phyloP scores from a whole-genome alignment of 331 rosid genomes.

The Malus hybrid region DNA sequence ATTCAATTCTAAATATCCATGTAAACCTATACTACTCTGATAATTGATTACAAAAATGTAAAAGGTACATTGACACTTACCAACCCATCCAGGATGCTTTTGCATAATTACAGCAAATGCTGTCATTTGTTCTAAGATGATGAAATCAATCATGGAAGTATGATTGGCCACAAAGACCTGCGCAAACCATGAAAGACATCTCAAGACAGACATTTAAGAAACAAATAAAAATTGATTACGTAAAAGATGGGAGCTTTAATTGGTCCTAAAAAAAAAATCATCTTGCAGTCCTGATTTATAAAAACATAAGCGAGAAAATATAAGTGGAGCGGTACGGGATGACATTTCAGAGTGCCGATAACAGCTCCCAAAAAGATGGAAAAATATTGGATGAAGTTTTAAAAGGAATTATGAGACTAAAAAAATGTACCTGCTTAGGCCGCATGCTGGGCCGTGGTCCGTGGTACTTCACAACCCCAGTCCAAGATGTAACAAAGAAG shows the following conservation, averaged over 20 bases:
- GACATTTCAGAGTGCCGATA: too few species aligned
- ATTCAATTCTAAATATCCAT: neutral
- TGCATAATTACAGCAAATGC: constrained; percentile 99
- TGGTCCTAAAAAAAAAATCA: too few species aligned
- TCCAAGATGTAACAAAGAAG: constrained; percentile 99
- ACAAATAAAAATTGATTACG: constrained; percentile 4
- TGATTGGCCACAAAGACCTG: constrained; percentile 98
- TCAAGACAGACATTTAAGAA: neutral
- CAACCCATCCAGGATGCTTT: constrained; percentile 99
- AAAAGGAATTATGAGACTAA: neutral
- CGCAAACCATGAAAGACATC: constrained; percentile 17
- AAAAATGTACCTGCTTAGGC: constrained; percentile 63
- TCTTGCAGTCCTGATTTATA: too few species aligned
- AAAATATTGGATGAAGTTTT: neutral
- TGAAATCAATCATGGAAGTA: constrained; percentile 98
- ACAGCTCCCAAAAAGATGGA: neutral
- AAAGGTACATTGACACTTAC: constrained; percentile 39
- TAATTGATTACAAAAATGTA: neutral
- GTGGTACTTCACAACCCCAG: constrained; percentile 97
- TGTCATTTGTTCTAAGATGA: constrained; percentile 94
- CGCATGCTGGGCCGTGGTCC: constrained; percentile 92
- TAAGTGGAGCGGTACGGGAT: too few species aligned
- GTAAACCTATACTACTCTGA: neutral
- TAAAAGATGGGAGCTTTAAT: too few species aligned
- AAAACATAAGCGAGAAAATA: too few species aligned